Evolutionary conservation across 2,329 filamentous ascomycete species (phyloP), one percentile per base, ranked within the genome.

Genomic region (Coniochaeta ligniaria): DNA sequence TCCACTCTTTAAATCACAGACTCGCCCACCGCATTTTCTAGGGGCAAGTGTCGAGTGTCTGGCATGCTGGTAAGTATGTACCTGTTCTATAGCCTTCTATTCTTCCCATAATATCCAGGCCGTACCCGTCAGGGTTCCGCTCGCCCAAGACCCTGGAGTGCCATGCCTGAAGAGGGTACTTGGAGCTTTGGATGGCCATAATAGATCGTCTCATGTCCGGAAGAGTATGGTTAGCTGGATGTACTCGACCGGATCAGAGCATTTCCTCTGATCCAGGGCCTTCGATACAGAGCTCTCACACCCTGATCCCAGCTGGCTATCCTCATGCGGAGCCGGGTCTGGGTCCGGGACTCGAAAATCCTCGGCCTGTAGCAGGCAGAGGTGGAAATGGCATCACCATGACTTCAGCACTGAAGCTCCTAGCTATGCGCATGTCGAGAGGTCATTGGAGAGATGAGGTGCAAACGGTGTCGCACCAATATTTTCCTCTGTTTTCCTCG

Each of bases 31-130:
- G 31, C 14, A 52, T 31, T n/a, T n/a, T 31, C 4, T 2, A 20
- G 43, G 55, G 62, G 59, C 50, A 47, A 35, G 24, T 24, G 59
- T 54, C 52, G 60, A 60, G 47, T 5, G 5, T 55, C 62, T 65
- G 62, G 20, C 43, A 47, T 47, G 22, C 43, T 47, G 26, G 47
- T 22, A 28, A 28, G 47, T 36, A 60, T 61, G 61, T 59, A 66
- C 60, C 62, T 50, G 63, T 65, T 63, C 62, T 60, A 57, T 61
- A 61, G 28, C 60, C 59, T 12, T 52, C 58, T 43, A 64, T 67
- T 64, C 63, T 63, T 63, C 65, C 64, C 50, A 60, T 43, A 62
- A 62, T 65, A 62, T 38, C 61, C 58, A 61, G 50, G 54, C 35
- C 58, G 63, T 61, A 65, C 60, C 59, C 33, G 60, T 60, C 61